Conservation (phyloP, 176 grass and related monocot genomes). For the Elymus sibiricus region DNA sequence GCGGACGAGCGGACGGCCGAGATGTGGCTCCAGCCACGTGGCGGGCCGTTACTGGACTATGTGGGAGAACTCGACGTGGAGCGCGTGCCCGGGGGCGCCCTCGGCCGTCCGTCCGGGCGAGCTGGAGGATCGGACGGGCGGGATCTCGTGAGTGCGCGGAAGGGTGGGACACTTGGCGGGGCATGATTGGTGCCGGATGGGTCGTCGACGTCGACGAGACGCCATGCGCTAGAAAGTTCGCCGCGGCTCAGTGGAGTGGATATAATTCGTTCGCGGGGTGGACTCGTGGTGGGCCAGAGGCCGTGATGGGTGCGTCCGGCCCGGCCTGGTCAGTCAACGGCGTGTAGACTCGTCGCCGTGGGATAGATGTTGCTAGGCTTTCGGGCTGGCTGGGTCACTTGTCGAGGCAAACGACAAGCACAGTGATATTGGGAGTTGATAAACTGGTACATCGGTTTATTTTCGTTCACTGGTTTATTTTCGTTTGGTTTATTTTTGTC, state of each 20-base stretch:
- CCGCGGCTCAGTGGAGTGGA: neutral
- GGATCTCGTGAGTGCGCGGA: neutral
- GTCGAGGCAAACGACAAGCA: neutral
- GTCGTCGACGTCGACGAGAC: conserved; percentile 38
- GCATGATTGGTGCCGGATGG: neutral
- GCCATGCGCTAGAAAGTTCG: conserved; percentile 57
- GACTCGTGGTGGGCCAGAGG: neutral
- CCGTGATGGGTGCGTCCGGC: neutral
- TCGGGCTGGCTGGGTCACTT: neutral
- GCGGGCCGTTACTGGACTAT: conserved; percentile 6
- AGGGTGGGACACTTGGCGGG: neutral
- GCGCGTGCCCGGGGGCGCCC: neutral
- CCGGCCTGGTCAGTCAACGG: conserved; percentile 11
- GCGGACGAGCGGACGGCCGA: conserved; percentile 38
- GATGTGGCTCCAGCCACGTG: neutral
- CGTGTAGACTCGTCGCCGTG: conserved; percentile 5
- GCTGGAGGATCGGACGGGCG: conserved; percentile 5
- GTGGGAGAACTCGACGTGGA: conserved; percentile 42
- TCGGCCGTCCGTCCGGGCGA: conserved; percentile 36
- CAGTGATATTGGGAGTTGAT: too few species aligned
- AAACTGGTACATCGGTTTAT: too few species aligned
- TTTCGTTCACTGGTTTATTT: too few species aligned
- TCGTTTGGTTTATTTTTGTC: too few species aligned
- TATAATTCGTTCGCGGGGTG: conserved; percentile 3
- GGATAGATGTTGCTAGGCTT: neutral